These are phyloP conservation scores for Leishmania martiniquensis DNA, from an alignment of 208 protist genomes.

Conservation along the genomic window DNA sequence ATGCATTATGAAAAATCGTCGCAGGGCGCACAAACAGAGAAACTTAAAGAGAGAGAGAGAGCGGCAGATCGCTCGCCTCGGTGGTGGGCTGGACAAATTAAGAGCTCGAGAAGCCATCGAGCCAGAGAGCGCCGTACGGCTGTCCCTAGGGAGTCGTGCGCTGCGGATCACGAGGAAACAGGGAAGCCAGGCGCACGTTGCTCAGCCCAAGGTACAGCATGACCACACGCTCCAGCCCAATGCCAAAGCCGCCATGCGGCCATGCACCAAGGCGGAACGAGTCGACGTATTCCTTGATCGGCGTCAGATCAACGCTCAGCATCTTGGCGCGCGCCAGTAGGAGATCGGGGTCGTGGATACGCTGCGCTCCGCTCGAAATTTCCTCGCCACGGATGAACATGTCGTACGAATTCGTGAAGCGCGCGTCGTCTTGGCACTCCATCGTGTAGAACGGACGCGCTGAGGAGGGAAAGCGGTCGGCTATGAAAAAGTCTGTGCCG, in stretches of 20 bases:
- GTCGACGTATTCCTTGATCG: conserved; percentile 98
- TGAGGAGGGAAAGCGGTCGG: conserved; percentile 98
- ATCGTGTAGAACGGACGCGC: conserved; percentile 99
- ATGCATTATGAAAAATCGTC: no score
- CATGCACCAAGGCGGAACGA: conserved; percentile 97
- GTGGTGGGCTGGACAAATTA: neutral
- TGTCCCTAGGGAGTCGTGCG: conserved; percentile 91
- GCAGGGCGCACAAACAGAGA: neutral
- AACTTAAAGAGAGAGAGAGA: neutral
- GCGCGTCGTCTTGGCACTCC: conserved; percentile 94
- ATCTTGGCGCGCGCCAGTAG: conserved; percentile 86
- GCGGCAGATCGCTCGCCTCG: neutral
- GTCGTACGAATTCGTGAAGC: conserved; percentile 98
- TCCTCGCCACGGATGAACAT: conserved; percentile 99
- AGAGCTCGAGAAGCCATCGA: neutral
- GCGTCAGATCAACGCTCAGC: conserved; percentile 83
- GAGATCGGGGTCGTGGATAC: conserved; percentile 98
- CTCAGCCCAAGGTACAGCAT: conserved; percentile 99
- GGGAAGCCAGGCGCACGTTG: conserved; percentile 98
- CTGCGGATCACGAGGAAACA: conserved; percentile 99
- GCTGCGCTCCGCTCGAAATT: conserved; percentile 99
- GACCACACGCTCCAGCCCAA: conserved; percentile 99
- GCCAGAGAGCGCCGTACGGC: neutral
- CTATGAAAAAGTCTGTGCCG: conserved; percentile 99
- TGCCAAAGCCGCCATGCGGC: conserved; percentile 99